Evolutionary conservation across 2,329 filamentous ascomycete species (phyloP).

Genomic region (Myrmaecium sp.): DNA sequence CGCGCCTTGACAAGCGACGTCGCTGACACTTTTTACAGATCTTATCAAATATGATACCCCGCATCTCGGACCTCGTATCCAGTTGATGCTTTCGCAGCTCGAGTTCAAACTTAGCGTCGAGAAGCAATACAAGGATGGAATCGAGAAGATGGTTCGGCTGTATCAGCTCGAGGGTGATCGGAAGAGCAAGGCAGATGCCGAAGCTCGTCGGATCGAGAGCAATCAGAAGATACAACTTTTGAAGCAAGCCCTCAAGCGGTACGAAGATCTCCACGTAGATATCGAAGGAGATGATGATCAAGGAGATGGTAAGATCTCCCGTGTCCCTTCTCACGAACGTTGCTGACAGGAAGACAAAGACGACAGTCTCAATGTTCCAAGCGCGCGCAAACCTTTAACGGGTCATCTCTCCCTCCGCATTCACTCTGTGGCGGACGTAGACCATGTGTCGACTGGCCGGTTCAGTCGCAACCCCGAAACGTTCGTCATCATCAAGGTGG

Average conservation of each 20-base stretch:
- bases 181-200: conserved; percentile 86
- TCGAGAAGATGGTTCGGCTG: conserved; percentile 97
- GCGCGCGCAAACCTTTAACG: conserved; percentile 86
- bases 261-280: conserved; percentile 92
- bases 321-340: background rate
- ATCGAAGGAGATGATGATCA: conserved; percentile 55
- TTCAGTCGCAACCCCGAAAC: conserved; percentile 89
- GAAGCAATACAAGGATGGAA: conserved; percentile 95
- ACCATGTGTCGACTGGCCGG: conserved; percentile 66
- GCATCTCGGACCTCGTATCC: conserved; percentile 88
- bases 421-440: conserved; percentile 80
- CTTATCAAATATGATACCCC: conserved; percentile 97
- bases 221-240: conserved; percentile 94
- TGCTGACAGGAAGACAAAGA: conserved; percentile 40
- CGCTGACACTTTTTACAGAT: conserved; percentile 38
- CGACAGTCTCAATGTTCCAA: conserved; percentile 90
- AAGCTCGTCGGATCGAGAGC: conserved; percentile 78
- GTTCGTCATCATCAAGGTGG: conserved; percentile 90
- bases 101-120: conserved; percentile 98
- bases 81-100: conserved; percentile 96
- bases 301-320: conserved; percentile 52
- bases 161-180: conserved; percentile 96
- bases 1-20: conserved; percentile 1
- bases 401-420: conserved; percentile 78
- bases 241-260: conserved; percentile 90